Evolutionary conservation across 352 stramenopile genomes (phyloP), one percentile per base, ranked within the genome.

Genomic region (Globisporangium ultimum): DNA sequence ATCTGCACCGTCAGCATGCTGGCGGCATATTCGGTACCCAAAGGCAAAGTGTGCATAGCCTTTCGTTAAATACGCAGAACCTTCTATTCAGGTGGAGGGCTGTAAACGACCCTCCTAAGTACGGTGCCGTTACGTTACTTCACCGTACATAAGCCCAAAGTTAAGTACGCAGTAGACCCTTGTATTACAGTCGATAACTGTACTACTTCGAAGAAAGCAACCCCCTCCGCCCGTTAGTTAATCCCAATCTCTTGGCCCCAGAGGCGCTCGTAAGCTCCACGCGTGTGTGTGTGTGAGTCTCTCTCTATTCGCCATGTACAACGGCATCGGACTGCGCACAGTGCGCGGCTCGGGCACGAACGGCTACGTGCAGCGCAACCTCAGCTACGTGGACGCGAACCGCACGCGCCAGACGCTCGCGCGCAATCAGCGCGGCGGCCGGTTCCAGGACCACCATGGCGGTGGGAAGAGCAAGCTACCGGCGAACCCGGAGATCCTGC

Each of bases 321-420:
- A 96, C 74, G 88, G 88, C 58, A 93, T 96, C 52, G 88, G 88
- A 8, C 70, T 96, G 28, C 71, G 76, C 56, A 96, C 87, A 1
- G 75, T 91, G 60, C 86, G 88, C 54, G 88, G 88, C 58, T 93
- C 84, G 45, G 85, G 86, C 63, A 96, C 88, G 54, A 96, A 92
- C 72, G 88, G 88, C 46, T 95, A 96, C 60, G 87, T 95, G 53
- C 86, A 95, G 73, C 68, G 75, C 47, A 96, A 95, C 66, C 60
- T 91, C 32, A 90, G 83, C 71, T 78, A 89, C 55, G 83, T 96
- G 56, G 80, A 84, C 49, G 71, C 81, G 24, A 70, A 61, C n/a
- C 80, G 81, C 63, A 79, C 83, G 57, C 78, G 81, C 15, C 78
- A 94, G 64, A 85, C 60, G 55, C 68, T 88, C 46, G 59, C 63